phyloP scores from a whole-genome alignment of 208 protist species.

The Acanthamoeba royreba region DNA sequence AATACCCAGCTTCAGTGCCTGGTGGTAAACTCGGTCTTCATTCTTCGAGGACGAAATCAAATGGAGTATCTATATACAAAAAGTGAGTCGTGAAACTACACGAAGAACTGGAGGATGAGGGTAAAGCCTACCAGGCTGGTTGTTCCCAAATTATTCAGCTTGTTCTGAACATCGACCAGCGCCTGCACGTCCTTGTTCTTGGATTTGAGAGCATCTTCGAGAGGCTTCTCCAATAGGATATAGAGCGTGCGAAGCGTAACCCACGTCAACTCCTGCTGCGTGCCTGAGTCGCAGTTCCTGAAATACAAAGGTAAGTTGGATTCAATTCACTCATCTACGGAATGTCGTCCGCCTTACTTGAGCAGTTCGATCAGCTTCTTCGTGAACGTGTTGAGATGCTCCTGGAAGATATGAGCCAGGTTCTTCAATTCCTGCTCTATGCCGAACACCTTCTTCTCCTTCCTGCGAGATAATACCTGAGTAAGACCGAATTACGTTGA shows the following conservation, averaged over 20 bases:
- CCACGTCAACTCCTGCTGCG: conserved; percentile 31
- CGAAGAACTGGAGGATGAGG: not conserved
- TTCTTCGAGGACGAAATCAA: not conserved
- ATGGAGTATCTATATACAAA: not conserved
- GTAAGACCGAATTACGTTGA: not conserved
- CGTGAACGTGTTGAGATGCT: conserved; percentile 7
- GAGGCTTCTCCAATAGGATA: not conserved
- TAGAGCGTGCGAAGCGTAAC: not conserved
- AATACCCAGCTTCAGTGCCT: not conserved
- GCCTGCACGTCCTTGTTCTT: conserved; percentile 16
- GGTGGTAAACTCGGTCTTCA: not conserved
- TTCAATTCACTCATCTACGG: too few relatives aligned
- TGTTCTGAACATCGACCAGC: conserved; percentile 22
- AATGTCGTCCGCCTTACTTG: too few relatives aligned
- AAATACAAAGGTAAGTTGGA: not conserved
- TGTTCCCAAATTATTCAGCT: not conserved
- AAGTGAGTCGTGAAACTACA: not conserved
- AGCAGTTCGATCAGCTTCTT: not conserved
- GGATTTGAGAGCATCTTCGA: not conserved
- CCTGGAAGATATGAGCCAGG: not conserved
- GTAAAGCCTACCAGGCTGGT: not conserved
- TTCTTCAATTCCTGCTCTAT: not conserved
- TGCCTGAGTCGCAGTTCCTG: conserved; percentile 14
- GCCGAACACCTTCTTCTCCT: conserved; percentile 19
- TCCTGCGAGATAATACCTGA: not conserved